Evolutionary conservation across 2,329 filamentous ascomycete species (phyloP).

Genomic region (Phaeophleospora eucalypticola): DNA sequence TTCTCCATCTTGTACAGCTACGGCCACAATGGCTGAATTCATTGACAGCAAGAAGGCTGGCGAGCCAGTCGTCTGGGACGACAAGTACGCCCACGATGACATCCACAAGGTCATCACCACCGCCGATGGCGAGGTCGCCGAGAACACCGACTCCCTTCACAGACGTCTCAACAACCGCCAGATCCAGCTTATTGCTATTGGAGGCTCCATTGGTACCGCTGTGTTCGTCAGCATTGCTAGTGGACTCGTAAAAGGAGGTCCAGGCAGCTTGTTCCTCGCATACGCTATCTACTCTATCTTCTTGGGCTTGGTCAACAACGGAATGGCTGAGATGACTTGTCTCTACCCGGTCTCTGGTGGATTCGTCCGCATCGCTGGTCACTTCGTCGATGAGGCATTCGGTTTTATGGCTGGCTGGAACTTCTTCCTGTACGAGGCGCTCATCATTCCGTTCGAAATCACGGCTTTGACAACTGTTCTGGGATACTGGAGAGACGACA

Average conservation of each 20-base stretch:
- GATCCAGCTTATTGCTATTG: slow-evolving; percentile 29
- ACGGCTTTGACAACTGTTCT: slow-evolving; percentile 42
- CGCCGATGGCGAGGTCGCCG: slow-evolving; percentile 25
- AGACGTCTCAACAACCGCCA: slow-evolving; percentile 50
- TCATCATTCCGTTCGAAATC: slow-evolving; percentile 53
- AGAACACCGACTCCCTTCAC: slow-evolving; percentile 39
- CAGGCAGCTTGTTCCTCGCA: slow-evolving; percentile 19
- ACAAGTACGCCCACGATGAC: slow-evolving; percentile 7
- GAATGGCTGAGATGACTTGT: slow-evolving; percentile 57
- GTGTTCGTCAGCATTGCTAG: slow-evolving; percentile 49
- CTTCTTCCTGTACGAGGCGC: slow-evolving; percentile 49
- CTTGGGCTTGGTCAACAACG: slow-evolving; percentile 60
- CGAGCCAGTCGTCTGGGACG: not conserved
- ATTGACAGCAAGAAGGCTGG: not conserved
- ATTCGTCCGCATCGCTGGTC: slow-evolving; percentile 61
- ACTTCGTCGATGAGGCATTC: slow-evolving; percentile 63
- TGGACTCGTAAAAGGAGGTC: slow-evolving; percentile 47
- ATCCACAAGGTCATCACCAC: slow-evolving; percentile 17
- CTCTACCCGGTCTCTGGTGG: slow-evolving; percentile 28
- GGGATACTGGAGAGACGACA: slow-evolving; percentile 43
- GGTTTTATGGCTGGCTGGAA: slow-evolving; percentile 52
- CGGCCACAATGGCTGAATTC: not conserved
- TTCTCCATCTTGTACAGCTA: not conserved
- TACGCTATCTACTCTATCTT: slow-evolving; percentile 42
- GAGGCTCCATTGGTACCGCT: slow-evolving; percentile 22